Percentiles rank a stretch among this genome's conserved stretches.
Evolutionary conservation across 225 moss, liverwort and hornwort genomes (phyloP).

Genomic region (Rhytidiadelphus loreus): DNA sequence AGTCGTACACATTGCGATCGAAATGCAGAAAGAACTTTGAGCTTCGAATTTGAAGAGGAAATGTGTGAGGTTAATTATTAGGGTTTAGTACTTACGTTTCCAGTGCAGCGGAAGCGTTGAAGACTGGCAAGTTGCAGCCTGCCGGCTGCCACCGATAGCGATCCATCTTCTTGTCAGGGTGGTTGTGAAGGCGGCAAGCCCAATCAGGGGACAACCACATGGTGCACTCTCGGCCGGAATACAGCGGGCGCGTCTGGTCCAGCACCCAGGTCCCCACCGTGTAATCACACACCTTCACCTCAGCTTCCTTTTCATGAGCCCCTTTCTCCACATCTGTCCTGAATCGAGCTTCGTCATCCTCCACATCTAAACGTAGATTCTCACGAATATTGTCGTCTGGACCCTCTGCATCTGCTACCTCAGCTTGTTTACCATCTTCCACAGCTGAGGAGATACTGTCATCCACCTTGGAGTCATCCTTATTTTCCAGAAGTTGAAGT

Average conservation of each 20-base stretch:
- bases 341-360: not conserved
- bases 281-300: slow-evolving; percentile 28
- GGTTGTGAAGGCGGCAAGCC: slow-evolving; percentile 53
- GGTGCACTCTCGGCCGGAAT: slow-evolving; percentile 55
- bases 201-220: slow-evolving; percentile 24
- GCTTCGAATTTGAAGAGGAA: not conserved
- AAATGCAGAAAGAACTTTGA: not conserved
- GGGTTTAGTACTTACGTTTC: slow-evolving; percentile 20
- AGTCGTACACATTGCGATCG: not conserved
- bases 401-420: not conserved
- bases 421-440: not conserved
- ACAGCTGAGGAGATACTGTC: not conserved
- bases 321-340: not conserved
- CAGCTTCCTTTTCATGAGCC: not conserved
- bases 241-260: slow-evolving; percentile 37
- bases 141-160: slow-evolving; percentile 70
- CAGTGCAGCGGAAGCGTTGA: slow-evolving; percentile 33
- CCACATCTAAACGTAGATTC: not conserved
- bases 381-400: not conserved
- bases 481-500: not conserved
- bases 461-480: not conserved
- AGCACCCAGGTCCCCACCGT: slow-evolving; percentile 52
- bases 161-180: slow-evolving; percentile 53
- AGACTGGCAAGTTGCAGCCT: slow-evolving; percentile 54
- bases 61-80: not conserved